These are phyloP conservation scores for Acanthamoeba quina DNA, from an alignment of 208 protist species.

Conservation along the genomic window DNA sequence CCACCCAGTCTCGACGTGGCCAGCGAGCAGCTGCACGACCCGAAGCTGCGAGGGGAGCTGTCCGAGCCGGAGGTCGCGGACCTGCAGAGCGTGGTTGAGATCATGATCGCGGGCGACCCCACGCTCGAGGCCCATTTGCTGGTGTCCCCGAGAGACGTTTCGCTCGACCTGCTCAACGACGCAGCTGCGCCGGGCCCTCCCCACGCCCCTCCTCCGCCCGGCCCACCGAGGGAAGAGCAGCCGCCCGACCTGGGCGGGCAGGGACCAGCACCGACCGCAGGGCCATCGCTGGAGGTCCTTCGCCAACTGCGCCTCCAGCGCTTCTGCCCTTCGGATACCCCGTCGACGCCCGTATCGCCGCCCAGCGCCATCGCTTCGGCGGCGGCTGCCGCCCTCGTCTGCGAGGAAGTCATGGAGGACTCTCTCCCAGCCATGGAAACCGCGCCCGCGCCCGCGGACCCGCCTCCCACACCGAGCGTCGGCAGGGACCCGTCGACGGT, in stretches of 20 bases:
- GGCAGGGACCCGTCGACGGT: too few species aligned
- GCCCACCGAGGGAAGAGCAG: not conserved
- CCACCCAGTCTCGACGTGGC: conserved; percentile 3
- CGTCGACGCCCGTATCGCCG: not conserved
- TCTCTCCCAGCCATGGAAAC: not conserved
- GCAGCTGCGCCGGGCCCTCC: not conserved
- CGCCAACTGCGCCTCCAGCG: not conserved
- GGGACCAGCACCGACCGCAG: not conserved
- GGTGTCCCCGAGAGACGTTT: not conserved
- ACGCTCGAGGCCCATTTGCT: not conserved
- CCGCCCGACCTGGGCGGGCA: not conserved
- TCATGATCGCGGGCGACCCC: conserved; percentile 45
- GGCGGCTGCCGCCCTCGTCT: not conserved
- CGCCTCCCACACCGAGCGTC: not conserved
- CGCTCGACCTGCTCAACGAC: not conserved
- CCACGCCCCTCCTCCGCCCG: not conserved
- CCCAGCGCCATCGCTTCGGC: too few species aligned
- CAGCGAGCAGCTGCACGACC: conserved; percentile 42
- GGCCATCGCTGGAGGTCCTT: not conserved
- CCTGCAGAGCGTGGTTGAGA: not conserved
- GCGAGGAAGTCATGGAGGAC: not conserved
- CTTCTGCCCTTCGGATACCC: not conserved
- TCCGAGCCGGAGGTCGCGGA: not conserved
- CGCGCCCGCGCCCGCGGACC: not conserved
- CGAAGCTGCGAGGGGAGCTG: conserved; percentile 51